These are phyloP conservation scores for Alternaria panax DNA, from an alignment of 2,329 filamentous ascomycete species.

Conservation along the genomic window DNA sequence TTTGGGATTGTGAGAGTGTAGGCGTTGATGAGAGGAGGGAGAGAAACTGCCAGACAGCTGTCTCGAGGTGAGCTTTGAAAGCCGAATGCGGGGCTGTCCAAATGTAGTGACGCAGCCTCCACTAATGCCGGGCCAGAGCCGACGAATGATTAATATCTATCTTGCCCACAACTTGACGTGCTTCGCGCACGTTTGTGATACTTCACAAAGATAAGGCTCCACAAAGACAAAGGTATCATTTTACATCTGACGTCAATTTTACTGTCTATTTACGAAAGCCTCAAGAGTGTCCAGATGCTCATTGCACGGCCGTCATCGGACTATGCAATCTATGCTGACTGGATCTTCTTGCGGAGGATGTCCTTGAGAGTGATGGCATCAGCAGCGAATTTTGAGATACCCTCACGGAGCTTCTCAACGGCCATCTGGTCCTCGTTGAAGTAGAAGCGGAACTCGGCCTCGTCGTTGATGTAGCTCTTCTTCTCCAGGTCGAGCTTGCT, in stretches of 20 bases:
- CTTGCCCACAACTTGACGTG: neutral
- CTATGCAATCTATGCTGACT: constrained; percentile 39
- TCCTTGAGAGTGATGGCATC: constrained; percentile 94
- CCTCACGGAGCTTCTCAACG: constrained; percentile 98
- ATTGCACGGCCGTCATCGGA: constrained; percentile 38
- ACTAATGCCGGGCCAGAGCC: constrained; percentile 30
- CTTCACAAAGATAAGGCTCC: too few relatives aligned
- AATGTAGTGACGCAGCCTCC: constrained; percentile 41
- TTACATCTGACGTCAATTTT: constrained; percentile 26
- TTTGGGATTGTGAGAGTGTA: constrained; percentile 15
- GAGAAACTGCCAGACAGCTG: constrained; percentile 2
- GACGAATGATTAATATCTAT: constrained; percentile 38
- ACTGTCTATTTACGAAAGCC: constrained; percentile 24
- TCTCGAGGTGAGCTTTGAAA: constrained; percentile 32
- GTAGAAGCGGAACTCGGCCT: constrained; percentile 93
- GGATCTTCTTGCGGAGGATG: constrained; percentile 87
- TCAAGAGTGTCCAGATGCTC: constrained; percentile 30
- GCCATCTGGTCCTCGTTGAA: constrained; percentile 99
- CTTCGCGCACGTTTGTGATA: neutral
- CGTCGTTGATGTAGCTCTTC: constrained; percentile 89
- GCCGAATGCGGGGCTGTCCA: constrained; percentile 35
- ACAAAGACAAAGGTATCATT: neutral
- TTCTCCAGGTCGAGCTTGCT: constrained; percentile 77
- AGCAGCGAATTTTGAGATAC: constrained; percentile 98
- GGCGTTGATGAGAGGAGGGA: constrained; percentile 15